Evolutionary conservation across 495 filamentous ascomycete species (phyloP), one percentile per base, ranked within the genome.

Genomic region (Aspergillus leporis): DNA sequence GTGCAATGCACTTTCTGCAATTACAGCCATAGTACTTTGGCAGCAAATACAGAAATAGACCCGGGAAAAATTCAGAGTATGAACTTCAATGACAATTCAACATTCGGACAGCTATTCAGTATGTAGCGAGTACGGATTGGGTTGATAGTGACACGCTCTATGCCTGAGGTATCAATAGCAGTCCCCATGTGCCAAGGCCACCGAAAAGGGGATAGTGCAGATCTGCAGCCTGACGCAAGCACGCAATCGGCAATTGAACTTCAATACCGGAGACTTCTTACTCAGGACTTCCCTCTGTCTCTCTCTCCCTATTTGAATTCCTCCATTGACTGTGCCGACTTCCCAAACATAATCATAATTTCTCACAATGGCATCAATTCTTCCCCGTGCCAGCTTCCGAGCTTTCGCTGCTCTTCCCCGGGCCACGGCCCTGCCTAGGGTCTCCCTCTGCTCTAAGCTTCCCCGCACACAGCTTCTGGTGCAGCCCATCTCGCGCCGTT

Each of bases 401-500:
- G 65, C 69, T 16, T 56, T 74, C 21, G 61, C 51, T 19, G 58
- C 69, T 49, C 59, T 69, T 36, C 64, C 69, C 40, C 64, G 66
- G 48, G 65, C 60, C 50, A 53, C 67, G 2, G 53, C 69, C 14
- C 69, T 64, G 63, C 60, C 66, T 43, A 59, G 61, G 19, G 52
- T 38, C n/a, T 41, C 55, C 16, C 31, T 63, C 19, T 16, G 28
- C 38, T 38, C 56, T 56, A 54, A 50, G 50, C 54, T 72, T 55
- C 56, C 60, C 34, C 57, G 56, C 23, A 56, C 60, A 38, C 60
- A 68, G 43, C 68, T 64, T 23, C 63, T 69, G 31, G 43, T 67
- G 23, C 69, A 71, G 50, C 71, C 71, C 50, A 59, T 70, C 56
- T 48, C 67, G 47, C 70, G 70, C 51, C 74, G 73, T 32, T 72